phyloP scores from a whole-genome alignment of 345 rosid species.

The Nasturtium officinale region DNA sequence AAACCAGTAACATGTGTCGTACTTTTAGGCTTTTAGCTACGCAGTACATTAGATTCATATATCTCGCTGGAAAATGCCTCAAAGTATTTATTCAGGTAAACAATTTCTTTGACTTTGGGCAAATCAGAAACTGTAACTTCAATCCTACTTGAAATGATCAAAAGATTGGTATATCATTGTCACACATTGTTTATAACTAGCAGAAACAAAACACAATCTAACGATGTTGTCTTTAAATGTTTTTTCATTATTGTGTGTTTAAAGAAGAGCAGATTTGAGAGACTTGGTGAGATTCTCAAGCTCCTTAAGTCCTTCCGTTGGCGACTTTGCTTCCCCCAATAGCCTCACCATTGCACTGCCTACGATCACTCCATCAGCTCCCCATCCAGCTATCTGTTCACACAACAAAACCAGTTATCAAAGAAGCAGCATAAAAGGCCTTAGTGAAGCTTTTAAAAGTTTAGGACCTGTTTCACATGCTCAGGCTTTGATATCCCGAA shows the following conservation, averaged over 20 bases:
- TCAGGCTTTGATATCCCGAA: constrained; percentile 86
- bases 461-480: constrained; percentile 69
- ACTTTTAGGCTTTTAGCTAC: not conserved
- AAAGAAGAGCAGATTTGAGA: constrained; percentile 66
- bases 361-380: constrained; percentile 87
- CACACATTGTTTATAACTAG: constrained; percentile 3
- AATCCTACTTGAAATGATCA: constrained; percentile 19
- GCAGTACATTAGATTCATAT: not conserved
- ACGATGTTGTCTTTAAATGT: constrained; percentile 15
- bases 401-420: constrained; percentile 10
- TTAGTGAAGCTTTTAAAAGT: not conserved
- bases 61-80: not conserved
- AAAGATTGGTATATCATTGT: constrained; percentile 25
- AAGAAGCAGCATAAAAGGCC: not conserved
- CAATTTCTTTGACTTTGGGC: not conserved
- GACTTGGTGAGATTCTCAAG: constrained; percentile 70
- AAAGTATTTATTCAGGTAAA: not conserved
- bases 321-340: constrained; percentile 72
- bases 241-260: constrained; percentile 7
- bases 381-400: constrained; percentile 70
- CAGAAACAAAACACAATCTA: constrained; percentile 15
- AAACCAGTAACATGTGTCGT: not conserved
- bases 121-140: constrained; percentile 5
- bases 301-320: constrained; percentile 74
- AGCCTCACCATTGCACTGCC: constrained; percentile 86